phyloP scores from a whole-genome alignment of 1,284 basidiomycete species.

The Ceratobasidium sp. region DNA sequence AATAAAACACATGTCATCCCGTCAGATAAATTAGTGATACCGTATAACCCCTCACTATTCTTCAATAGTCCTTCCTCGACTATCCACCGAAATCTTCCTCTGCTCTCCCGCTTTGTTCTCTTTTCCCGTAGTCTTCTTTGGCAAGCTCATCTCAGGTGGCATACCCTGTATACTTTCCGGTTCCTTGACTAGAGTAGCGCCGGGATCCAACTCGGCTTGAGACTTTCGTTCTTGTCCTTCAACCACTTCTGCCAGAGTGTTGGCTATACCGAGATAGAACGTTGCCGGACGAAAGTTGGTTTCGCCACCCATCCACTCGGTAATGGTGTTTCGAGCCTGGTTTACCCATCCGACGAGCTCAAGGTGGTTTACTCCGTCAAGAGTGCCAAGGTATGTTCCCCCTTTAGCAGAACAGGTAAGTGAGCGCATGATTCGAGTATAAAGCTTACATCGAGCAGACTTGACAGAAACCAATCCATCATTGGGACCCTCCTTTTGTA shows the following conservation, averaged over 20 bases:
- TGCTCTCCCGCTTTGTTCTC: background rate
- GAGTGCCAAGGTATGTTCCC: conserved; percentile 86
- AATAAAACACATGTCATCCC: no score
- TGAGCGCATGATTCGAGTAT: conserved; percentile 15
- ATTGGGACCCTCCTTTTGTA: conserved; percentile 90
- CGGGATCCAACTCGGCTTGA: conserved; percentile 3
- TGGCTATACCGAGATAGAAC: conserved; percentile 84
- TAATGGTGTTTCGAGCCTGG: conserved; percentile 83
- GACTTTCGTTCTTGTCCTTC: conserved; percentile 40
- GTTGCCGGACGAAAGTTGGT: conserved; percentile 88
- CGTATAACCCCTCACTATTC: background rate
- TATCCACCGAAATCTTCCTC: conserved; percentile 26
- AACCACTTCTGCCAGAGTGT: conserved; percentile 50
- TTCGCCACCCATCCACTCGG: conserved; percentile 84
- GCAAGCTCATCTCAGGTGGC: conserved; percentile 30
- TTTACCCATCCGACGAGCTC: conserved; percentile 88
- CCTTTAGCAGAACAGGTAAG: conserved; percentile 48
- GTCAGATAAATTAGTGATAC: no score
- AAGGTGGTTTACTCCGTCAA: conserved; percentile 88
- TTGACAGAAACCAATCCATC: conserved; percentile 88
- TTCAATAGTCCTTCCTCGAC: conserved; percentile 19
- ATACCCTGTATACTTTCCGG: conserved; percentile 37
- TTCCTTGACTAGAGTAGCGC: conserved; percentile 28
- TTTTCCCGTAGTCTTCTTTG: background rate
- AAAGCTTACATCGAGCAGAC: conserved; percentile 76